Percentiles rank a stretch among this genome's conserved stretches.
These are phyloP conservation scores for Glomus cerebriforme DNA, from an alignment of 192 early-diverging fungal species.

Conservation along the genomic window DNA sequence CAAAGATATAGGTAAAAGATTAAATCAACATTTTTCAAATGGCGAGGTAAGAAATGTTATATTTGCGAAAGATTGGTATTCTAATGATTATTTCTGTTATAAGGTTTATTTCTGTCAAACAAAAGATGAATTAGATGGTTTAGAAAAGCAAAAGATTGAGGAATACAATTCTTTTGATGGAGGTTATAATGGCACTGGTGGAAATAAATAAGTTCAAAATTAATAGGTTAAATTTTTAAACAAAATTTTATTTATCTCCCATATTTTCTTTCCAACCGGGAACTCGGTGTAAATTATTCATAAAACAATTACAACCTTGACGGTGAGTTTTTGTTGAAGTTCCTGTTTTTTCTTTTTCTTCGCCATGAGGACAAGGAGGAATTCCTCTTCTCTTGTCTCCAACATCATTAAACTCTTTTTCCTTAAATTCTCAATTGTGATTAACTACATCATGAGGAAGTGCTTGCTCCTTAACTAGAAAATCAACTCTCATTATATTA, in stretches of 20 bases:
- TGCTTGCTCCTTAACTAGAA: neutral
- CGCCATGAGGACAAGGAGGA: slow-evolving; percentile 9
- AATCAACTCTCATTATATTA: slow-evolving; percentile 12
- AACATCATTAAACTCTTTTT: slow-evolving; percentile 11
- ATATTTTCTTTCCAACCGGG: slow-evolving; percentile 14
- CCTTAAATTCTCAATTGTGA: neutral
- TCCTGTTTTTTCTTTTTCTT: neutral
- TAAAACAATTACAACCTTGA: slow-evolving; percentile 14
- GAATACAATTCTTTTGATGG: slow-evolving; percentile 3
- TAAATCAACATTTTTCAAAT: slow-evolving; percentile 7
- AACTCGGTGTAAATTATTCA: slow-evolving; percentile 11
- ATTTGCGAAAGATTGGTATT: slow-evolving; percentile 19
- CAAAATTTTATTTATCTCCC: neutral
- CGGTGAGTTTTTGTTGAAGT: neutral
- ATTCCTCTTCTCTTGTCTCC: neutral
- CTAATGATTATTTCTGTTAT: slow-evolving; percentile 17
- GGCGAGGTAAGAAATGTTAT: neutral
- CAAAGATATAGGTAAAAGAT: neutral
- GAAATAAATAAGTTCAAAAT: slow-evolving; percentile 21
- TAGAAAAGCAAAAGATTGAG: slow-evolving; percentile 24
- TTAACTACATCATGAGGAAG: slow-evolving; percentile 3
- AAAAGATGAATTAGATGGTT: slow-evolving; percentile 20
- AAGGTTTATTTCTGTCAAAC: slow-evolving; percentile 5
- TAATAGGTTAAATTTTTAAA: neutral
- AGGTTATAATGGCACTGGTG: slow-evolving; percentile 16